Evolutionary conservation across 805 yeast species (phyloP).

Genomic region (Komagataella kurtzmanii): DNA sequence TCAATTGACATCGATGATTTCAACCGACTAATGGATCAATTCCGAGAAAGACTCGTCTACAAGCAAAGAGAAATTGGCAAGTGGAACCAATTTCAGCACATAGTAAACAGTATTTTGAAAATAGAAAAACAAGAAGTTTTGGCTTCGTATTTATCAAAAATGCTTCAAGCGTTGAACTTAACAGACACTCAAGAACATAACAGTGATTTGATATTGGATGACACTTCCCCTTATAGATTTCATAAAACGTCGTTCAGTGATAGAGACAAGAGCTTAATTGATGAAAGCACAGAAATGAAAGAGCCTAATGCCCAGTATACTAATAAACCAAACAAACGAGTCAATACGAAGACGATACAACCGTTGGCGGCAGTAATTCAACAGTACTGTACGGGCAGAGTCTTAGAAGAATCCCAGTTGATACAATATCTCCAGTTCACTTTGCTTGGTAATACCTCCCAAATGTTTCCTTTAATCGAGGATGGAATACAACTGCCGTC

Average conservation of each 20-base stretch:
- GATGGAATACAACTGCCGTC: slow-evolving; percentile 31
- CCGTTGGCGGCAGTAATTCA: background rate
- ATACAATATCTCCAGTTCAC: slow-evolving; percentile 36
- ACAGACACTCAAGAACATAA: background rate
- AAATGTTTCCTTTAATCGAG: slow-evolving; percentile 30
- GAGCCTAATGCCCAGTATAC: background rate
- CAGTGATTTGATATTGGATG: background rate
- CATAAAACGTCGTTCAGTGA: background rate
- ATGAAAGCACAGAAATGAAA: background rate
- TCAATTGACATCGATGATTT: background rate
- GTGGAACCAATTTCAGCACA: slow-evolving; percentile 10
- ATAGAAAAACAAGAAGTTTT: slow-evolving; percentile 8
- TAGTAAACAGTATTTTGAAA: slow-evolving; percentile 8
- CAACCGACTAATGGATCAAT: slow-evolving; percentile 4
- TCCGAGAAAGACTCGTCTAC: background rate
- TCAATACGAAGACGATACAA: background rate
- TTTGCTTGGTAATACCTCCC: slow-evolving; percentile 49
- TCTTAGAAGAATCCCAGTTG: slow-evolving; percentile 22
- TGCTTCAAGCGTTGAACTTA: background rate
- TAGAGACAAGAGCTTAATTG: background rate
- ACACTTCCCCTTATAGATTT: background rate
- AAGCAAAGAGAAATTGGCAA: background rate
- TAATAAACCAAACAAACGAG: background rate
- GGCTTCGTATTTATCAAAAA: slow-evolving; percentile 8
- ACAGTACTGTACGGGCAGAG: background rate